Conservation (phyloP, 768 basidiomycete species). For the Cyclocybe aegerita region DNA sequence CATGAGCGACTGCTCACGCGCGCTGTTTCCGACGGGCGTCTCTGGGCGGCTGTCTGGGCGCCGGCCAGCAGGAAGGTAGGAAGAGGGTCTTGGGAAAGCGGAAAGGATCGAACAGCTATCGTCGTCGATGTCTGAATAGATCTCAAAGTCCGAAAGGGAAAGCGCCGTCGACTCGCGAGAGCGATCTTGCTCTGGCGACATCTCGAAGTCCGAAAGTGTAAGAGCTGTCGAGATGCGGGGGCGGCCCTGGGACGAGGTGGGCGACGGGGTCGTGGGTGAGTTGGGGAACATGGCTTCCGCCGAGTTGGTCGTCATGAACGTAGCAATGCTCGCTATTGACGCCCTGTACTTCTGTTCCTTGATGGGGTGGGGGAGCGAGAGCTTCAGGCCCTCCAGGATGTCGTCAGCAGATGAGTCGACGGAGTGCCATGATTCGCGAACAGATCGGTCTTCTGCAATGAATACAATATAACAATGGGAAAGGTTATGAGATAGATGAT, state of each 20-base stretch:
- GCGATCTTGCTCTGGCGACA: conserved; percentile 38
- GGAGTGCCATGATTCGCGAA: conserved; percentile 46
- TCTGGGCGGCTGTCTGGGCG: conserved; percentile 33
- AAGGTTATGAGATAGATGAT: neutral
- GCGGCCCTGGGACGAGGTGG: conserved; percentile 6
- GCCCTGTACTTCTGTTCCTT: conserved; percentile 33
- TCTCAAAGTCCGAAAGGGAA: conserved; percentile 38
- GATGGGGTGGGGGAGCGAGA: conserved; percentile 33
- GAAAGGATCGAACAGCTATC: conserved; percentile 32
- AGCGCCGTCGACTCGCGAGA: conserved; percentile 21
- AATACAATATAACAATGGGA: too few relatives aligned
- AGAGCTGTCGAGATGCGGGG: conserved; percentile 33
- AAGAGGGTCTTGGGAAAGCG: conserved; percentile 40
- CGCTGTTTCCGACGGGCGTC: conserved; percentile 20
- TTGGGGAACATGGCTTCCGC: conserved; percentile 52
- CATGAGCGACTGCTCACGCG: neutral
- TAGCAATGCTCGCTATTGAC: conserved; percentile 56
- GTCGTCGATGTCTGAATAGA: conserved; percentile 36
- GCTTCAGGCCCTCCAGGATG: conserved; percentile 36
- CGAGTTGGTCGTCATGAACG: conserved; percentile 56
- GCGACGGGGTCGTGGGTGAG: conserved; percentile 3
- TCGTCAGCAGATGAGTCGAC: conserved; percentile 35
- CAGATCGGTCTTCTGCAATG: conserved; percentile 16
- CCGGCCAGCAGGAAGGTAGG: conserved; percentile 26
- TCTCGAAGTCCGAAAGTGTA: conserved; percentile 42